Evolutionary conservation across 75 land plant genomes (phyloP).

Genomic region (Isoetes taiwanensis): DNA sequence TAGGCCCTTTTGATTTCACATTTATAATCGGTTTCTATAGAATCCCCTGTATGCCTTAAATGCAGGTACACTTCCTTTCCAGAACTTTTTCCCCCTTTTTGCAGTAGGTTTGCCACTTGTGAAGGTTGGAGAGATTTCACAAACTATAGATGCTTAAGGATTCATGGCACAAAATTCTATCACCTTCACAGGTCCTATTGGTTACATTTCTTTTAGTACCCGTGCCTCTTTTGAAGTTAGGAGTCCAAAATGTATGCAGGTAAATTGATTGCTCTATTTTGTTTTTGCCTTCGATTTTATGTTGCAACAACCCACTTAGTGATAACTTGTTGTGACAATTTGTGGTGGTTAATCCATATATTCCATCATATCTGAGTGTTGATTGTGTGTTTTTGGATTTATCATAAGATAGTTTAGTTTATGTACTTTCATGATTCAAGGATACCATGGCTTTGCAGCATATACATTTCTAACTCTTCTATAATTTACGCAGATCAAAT

Average conservation of each 20-base stretch:
- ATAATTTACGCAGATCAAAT: slow-evolving; percentile 73
- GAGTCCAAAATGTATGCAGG: slow-evolving; percentile 89
- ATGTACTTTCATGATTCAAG: too few species aligned
- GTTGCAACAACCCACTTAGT: too few species aligned
- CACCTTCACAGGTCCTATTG: slow-evolving; percentile 64
- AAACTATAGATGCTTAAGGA: slow-evolving; percentile 55
- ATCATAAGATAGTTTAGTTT: not conserved
- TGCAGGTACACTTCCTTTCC: slow-evolving; percentile 83
- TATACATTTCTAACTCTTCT: too few species aligned
- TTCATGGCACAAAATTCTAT: slow-evolving; percentile 79
- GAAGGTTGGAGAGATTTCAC: slow-evolving; percentile 83
- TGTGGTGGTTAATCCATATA: too few species aligned
- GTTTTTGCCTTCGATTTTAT: too few species aligned
- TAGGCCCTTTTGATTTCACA: too few species aligned
- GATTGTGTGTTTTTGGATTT: not conserved
- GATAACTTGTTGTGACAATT: too few species aligned
- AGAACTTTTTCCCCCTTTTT: slow-evolving; percentile 60
- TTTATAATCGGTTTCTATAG: too few species aligned
- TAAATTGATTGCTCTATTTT: too few species aligned
- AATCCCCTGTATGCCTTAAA: too few species aligned
- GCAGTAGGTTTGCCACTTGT: slow-evolving; percentile 49
- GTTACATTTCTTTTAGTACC: slow-evolving; percentile 62
- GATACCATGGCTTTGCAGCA: too few species aligned
- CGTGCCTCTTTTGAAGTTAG: slow-evolving; percentile 81
- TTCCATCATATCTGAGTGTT: too few species aligned